A percentile compares a stretch with the other conserved stretches of the same genome.
Evolutionary conservation across 352 stramenopile genomes (phyloP).

Genomic region (Phytophthora podocarpi): DNA sequence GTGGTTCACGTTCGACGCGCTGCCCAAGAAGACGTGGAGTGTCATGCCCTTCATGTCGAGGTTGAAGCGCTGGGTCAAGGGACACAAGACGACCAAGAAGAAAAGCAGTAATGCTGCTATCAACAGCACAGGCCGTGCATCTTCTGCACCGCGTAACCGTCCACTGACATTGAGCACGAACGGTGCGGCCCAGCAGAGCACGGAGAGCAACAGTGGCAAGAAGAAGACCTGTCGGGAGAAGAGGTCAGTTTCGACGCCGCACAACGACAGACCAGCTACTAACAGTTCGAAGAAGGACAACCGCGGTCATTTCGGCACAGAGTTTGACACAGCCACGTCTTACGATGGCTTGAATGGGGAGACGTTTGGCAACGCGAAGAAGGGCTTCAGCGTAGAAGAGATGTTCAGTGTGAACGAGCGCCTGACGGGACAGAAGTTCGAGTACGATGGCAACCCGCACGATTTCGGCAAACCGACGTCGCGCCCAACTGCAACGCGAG

Average conservation of each 20-base stretch:
- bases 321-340: slow-evolving; percentile 78
- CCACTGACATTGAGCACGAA: slow-evolving; percentile 51
- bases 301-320: slow-evolving; percentile 85
- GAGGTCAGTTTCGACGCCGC: slow-evolving; percentile 76
- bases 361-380: slow-evolving; percentile 82
- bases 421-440: slow-evolving; percentile 91
- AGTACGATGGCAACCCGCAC: slow-evolving; percentile 96
- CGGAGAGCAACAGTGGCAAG: slow-evolving; percentile 12
- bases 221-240: slow-evolving; percentile 51
- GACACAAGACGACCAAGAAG: slow-evolving; percentile 67
- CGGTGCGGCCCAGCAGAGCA: slow-evolving; percentile 33
- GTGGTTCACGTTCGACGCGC: slow-evolving; percentile 89
- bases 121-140: slow-evolving; percentile 55
- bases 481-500: slow-evolving; percentile 25
- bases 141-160: slow-evolving; percentile 79
- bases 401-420: slow-evolving; percentile 96
- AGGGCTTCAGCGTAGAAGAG: slow-evolving; percentile 91
- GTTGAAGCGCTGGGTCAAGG: slow-evolving; percentile 90
- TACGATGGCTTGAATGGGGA: slow-evolving; percentile 89
- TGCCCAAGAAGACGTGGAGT: slow-evolving; percentile 95
- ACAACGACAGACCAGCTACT: slow-evolving; percentile 49
- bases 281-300: slow-evolving; percentile 38
- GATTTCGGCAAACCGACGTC: slow-evolving; percentile 86
- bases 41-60: slow-evolving; percentile 93
- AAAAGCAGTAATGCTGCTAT: slow-evolving; percentile 45